Evolutionary conservation across 2,329 filamentous ascomycete genomes (phyloP).

Genomic region (Apiospora hydei): DNA sequence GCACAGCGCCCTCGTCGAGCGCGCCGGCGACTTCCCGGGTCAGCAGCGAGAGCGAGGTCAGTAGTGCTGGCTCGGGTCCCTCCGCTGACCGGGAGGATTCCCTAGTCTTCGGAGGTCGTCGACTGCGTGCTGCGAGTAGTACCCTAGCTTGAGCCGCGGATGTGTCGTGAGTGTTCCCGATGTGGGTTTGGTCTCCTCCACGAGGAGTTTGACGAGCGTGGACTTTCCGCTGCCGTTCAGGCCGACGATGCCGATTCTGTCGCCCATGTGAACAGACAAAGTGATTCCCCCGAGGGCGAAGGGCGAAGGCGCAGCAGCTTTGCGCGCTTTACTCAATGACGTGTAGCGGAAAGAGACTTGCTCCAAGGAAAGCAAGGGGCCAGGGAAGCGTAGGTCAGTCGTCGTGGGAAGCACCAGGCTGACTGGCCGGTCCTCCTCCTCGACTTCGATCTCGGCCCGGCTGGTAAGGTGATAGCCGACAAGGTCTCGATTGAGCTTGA

Average conservation of each 20-base stretch:
- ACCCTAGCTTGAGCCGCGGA: conserved; percentile 73
- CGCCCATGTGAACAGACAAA: conserved; percentile 75
- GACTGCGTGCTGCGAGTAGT: conserved; percentile 83
- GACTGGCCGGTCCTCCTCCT: conserved; percentile 66
- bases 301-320: conserved; percentile 42
- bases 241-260: conserved; percentile 77
- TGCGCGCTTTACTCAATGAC: conserved; percentile 21
- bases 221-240: conserved; percentile 86
- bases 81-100: conserved; percentile 28
- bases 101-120: conserved; percentile 69
- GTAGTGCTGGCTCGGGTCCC: conserved; percentile 44
- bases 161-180: conserved; percentile 70
- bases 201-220: conserved; percentile 75
- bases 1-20: conserved; percentile 71
- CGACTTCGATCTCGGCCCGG: conserved; percentile 75
- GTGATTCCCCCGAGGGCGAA: conserved; percentile 67
- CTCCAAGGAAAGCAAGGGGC: conserved; percentile 76
- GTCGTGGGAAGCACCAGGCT: conserved; percentile 67
- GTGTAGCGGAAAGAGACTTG: conserved; percentile 71
- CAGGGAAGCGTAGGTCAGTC: conserved; percentile 76
- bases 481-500: conserved; percentile 82
- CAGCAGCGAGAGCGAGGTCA: conserved; percentile 73
- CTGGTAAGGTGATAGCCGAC: conserved; percentile 65
- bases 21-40: conserved; percentile 58
- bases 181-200: conserved; percentile 64